Conservation (phyloP, 495 filamentous ascomycete genomes). For the Hypoxylon rickii region DNA sequence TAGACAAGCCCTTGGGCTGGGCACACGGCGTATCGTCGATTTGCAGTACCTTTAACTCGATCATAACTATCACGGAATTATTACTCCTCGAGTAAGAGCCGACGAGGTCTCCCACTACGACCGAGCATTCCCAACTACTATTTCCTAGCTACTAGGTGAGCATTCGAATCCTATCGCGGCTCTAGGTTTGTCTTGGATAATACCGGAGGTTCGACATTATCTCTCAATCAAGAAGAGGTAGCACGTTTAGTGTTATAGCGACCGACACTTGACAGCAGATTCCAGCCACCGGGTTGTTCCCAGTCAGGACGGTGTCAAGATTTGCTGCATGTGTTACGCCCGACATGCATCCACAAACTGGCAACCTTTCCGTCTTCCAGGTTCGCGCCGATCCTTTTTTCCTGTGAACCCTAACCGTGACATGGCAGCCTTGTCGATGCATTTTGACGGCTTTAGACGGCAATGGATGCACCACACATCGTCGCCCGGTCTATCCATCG, state of each 20-base stretch:
- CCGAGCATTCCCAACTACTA: too few species aligned
- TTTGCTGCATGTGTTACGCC: constrained; percentile 16
- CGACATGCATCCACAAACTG: constrained; percentile 16
- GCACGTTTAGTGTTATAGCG: constrained; percentile 11
- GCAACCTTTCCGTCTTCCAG: constrained; percentile 21
- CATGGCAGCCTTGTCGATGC: constrained; percentile 17
- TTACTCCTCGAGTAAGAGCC: too few species aligned
- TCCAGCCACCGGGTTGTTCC: constrained; percentile 17
- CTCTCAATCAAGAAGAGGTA: neutral
- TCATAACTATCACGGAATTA: too few species aligned
- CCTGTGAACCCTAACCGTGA: constrained; percentile 15
- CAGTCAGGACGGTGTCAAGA: constrained; percentile 13
- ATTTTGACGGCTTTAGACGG: too few species aligned
- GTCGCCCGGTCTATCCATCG: too few species aligned
- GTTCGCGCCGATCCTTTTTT: constrained; percentile 19
- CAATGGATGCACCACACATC: too few species aligned
- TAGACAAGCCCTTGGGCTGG: neutral
- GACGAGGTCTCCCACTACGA: too few species aligned
- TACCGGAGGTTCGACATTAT: neutral
- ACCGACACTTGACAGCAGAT: constrained; percentile 2
- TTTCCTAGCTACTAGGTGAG: too few species aligned
- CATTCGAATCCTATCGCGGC: neutral
- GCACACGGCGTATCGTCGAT: neutral
- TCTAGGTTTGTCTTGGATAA: neutral
- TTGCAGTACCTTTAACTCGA: too few species aligned